These are phyloP conservation scores for Solanum arcanum DNA, from an alignment of 257 asterid species.

Conservation along the genomic window DNA sequence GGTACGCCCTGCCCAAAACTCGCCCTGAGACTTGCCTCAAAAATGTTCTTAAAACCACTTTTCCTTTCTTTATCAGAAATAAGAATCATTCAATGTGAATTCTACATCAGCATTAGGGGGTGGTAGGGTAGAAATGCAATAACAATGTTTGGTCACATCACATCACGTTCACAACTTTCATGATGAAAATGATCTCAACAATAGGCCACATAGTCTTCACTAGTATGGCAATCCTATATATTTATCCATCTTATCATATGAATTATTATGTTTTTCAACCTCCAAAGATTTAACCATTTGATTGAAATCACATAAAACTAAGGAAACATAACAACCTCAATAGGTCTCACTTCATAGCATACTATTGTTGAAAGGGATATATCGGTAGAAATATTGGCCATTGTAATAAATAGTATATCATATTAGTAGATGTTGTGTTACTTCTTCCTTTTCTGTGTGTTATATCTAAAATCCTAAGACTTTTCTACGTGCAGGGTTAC, in stretches of 20 bases:
- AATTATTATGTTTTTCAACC: neutral
- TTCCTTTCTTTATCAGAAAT: neutral
- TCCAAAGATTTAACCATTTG: neutral
- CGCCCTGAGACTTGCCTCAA: too few relatives aligned
- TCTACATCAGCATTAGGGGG: neutral
- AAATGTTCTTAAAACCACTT: too few relatives aligned
- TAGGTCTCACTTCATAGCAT: too few relatives aligned
- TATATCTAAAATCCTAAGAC: too few relatives aligned
- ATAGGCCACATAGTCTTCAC: neutral
- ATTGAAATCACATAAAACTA: neutral
- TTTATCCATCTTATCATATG: neutral
- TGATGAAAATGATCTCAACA: neutral
- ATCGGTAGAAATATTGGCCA: too few relatives aligned
- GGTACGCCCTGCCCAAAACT: too few relatives aligned
- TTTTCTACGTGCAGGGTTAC: too few relatives aligned
- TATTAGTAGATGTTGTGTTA: too few relatives aligned
- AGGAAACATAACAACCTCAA: too few relatives aligned
- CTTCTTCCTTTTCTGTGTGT: too few relatives aligned
- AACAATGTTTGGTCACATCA: neutral
- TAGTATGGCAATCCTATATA: neutral
- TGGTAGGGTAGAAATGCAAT: neutral
- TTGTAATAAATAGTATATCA: too few relatives aligned
- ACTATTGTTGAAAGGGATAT: too few relatives aligned
- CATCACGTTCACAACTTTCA: neutral
- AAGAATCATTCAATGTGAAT: neutral